Conservation (phyloP, 75 land plant genomes). For the Sequoiadendron giganteum region DNA sequence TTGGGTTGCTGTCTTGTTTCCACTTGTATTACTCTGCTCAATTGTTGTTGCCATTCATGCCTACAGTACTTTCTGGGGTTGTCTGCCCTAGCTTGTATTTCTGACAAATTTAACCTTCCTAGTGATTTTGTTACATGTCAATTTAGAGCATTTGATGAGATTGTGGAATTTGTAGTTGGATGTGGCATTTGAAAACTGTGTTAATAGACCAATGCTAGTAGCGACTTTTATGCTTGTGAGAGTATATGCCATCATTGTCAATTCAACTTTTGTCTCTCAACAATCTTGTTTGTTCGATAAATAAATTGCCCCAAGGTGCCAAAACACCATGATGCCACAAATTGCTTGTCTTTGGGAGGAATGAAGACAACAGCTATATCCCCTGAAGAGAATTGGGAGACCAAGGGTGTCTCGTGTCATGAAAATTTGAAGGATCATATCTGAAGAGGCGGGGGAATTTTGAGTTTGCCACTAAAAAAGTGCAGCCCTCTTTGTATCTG, state of each 20-base stretch:
- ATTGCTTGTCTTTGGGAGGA: neutral
- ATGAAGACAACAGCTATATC: neutral
- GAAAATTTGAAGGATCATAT: neutral
- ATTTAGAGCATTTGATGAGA: neutral
- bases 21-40: neutral
- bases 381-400: neutral
- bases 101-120: neutral
- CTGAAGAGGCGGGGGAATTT: neutral
- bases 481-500: neutral
- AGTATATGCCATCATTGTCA: neutral
- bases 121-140: neutral
- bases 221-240: neutral
- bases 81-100: neutral
- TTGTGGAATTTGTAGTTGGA: neutral
- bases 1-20: neutral
- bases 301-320: neutral
- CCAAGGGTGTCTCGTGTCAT: neutral
- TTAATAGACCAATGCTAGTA: neutral
- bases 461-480: neutral
- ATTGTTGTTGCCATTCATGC: neutral
- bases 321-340: neutral
- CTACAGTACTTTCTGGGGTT: neutral
- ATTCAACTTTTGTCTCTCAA: neutral
- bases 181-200: neutral
- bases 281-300: neutral